Evolutionary conservation across 495 filamentous ascomycete species (phyloP).

Genomic region (Penicillium alfredii): DNA sequence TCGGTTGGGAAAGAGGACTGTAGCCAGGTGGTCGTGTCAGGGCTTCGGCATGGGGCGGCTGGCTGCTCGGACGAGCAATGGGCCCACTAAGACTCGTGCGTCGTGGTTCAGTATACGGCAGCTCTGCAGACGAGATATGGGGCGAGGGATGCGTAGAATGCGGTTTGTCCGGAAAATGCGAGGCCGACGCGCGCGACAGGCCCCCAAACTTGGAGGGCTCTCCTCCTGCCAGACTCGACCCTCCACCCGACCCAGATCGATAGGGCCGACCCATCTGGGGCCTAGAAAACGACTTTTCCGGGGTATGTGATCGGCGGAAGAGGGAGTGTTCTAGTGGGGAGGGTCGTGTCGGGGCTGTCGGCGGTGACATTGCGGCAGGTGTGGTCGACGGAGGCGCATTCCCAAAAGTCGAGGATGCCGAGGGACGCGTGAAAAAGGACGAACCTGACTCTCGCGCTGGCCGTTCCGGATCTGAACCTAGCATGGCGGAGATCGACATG

Average conservation of each 20-base stretch:
- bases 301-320: conserved; percentile 67
- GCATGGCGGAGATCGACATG: conserved; percentile 97
- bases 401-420: conserved; percentile 41
- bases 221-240: conserved; percentile 22
- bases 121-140: conserved; percentile 32
- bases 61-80: conserved; percentile 38
- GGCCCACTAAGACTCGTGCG: conserved; percentile 38
- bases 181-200: conserved; percentile 25
- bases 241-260: conserved; percentile 41
- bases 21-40: conserved; percentile 29
- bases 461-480: conserved; percentile 59
- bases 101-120: conserved; percentile 31
- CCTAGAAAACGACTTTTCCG: conserved; percentile 51
- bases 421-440: conserved; percentile 49
- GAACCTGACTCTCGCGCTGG: conserved; percentile 51
- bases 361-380: conserved; percentile 42
- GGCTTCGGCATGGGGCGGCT: conserved; percentile 38
- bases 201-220: conserved; percentile 36
- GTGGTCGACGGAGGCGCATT: conserved; percentile 27
- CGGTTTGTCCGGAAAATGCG: conserved; percentile 37
- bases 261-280: conserved; percentile 30
- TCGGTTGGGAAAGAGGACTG: conserved; percentile 34
- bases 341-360: conserved; percentile 36
- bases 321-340: conserved; percentile 52
- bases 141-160: conserved; percentile 38